phyloP scores from a whole-genome alignment of 768 basidiomycete genomes.

The Pleurotus salmoneostramineus region DNA sequence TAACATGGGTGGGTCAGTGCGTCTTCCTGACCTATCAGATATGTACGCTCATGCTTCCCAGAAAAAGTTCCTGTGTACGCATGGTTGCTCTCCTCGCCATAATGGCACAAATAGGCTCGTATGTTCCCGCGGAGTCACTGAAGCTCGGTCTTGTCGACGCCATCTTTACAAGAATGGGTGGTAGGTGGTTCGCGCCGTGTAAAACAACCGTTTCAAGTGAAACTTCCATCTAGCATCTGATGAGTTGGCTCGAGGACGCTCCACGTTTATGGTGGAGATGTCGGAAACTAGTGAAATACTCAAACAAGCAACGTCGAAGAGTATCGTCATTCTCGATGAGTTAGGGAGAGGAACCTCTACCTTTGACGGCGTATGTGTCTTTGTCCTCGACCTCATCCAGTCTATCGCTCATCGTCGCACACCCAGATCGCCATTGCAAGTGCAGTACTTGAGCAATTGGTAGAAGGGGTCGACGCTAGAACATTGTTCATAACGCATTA shows the following conservation, averaged over 20 bases:
- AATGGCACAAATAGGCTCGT: conserved; percentile 92
- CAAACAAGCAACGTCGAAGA: conserved; percentile 64
- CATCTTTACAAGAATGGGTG: conserved; percentile 88
- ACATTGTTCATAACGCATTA: conserved; percentile 96
- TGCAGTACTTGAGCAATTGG: conserved; percentile 73
- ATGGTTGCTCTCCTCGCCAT: conserved; percentile 75
- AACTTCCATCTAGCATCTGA: conserved; percentile 60
- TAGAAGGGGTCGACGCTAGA: conserved; percentile 54
- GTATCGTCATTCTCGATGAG: conserved; percentile 88
- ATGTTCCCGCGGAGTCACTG: conserved; percentile 79
- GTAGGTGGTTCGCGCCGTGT: conserved; percentile 29
- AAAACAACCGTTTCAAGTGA: not conserved
- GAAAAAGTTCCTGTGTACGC: conserved; percentile 81
- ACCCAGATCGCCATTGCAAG: conserved; percentile 81
- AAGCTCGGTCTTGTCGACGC: conserved; percentile 80
- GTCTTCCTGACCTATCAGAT: too few relatives aligned
- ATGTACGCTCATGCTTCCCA: too few relatives aligned
- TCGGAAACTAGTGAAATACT: conserved; percentile 91
- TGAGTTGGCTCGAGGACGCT: conserved; percentile 80
- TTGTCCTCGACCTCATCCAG: not conserved
- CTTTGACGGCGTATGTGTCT: conserved; percentile 70
- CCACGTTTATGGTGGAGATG: conserved; percentile 98
- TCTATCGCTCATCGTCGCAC: not conserved
- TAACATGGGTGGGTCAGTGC: conserved; percentile 87
- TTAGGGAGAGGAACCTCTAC: conserved; percentile 90